Percentiles rank a stretch among this genome's conserved stretches.
Evolutionary conservation across 2,329 filamentous ascomycete genomes (phyloP).

Genomic region (Eutypa lata): DNA sequence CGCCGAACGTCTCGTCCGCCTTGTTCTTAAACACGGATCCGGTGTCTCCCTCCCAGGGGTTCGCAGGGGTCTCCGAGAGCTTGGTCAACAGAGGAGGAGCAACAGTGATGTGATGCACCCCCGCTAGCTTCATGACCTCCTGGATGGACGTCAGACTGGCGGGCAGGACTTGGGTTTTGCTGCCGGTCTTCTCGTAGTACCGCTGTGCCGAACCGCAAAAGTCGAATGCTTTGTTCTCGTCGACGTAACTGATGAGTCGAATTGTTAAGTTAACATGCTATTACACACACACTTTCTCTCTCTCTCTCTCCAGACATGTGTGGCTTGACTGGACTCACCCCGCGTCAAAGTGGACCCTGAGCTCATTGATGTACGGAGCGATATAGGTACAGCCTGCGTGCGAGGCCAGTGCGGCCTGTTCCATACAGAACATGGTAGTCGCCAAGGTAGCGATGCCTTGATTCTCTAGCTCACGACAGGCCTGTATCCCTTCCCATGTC

Average conservation of each 20-base stretch:
- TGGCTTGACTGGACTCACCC: slow-evolving; percentile 31
- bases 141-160: slow-evolving; percentile 55
- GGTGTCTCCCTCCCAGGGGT: slow-evolving; percentile 28
- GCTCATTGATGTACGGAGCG: slow-evolving; percentile 64
- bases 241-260: slow-evolving; percentile 38
- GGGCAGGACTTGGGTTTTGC: slow-evolving; percentile 50
- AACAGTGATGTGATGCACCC: slow-evolving; percentile 58
- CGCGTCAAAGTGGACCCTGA: slow-evolving; percentile 58
- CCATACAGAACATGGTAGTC: slow-evolving; percentile 61
- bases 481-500: slow-evolving; percentile 62
- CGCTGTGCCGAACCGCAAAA: slow-evolving; percentile 50
- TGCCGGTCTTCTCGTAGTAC: slow-evolving; percentile 43
- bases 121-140: slow-evolving; percentile 57
- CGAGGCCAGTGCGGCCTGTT: slow-evolving; percentile 57
- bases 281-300: too few species aligned
- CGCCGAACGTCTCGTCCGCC: slow-evolving; percentile 7
- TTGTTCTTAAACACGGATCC: slow-evolving; percentile 22
- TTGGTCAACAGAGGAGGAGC: slow-evolving; percentile 48
- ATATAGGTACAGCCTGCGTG: slow-evolving; percentile 59
- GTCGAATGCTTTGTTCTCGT: slow-evolving; percentile 46
- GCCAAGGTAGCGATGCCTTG: slow-evolving; percentile 57
- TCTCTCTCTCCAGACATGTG: too few species aligned
- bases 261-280: background rate
- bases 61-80: slow-evolving; percentile 36
- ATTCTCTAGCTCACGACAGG: slow-evolving; percentile 51